Base-by-base conservation (phyloP, 2,329 filamentous ascomycete species). In the Fusarium odoratissimum region DNA sequence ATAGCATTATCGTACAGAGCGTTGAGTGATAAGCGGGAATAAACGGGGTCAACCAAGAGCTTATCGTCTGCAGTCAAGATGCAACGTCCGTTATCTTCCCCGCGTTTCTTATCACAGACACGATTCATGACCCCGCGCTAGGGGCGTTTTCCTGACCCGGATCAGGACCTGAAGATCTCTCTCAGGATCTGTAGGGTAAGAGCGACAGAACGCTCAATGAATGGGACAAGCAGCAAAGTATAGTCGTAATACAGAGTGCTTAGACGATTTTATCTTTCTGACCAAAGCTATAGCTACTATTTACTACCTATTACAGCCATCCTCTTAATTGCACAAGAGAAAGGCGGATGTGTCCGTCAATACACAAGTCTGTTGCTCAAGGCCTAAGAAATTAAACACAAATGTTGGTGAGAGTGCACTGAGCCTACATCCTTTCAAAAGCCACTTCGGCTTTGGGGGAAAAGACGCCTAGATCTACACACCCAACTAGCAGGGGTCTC, bases 291-390 rank as follows among this genome's bases (percentile, higher is more conserved):
- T 14, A 35, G 6, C 8, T 33, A 10, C 7, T 9, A 11, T 6
- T 6, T 6, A 6, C 0, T 21, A 14, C n/a, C 1, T 2, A 0
- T 11, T 11, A 2, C 0, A 13, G 5, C 23, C 13, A 5, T 1
- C 13, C 17, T 31, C 3, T 9, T 19, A 19, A 5, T 33, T 13
- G 2, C 3, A 3, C 6, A 12, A 37, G 30, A 9, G 12, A 25
- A 25, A 35, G 19, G 21, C 6, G 2, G 12, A 5, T 25, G 0
- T 21, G 3, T 21, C 7, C 1, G 12, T 16, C 1, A 10, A 11
- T 4, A 5, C 19, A 11, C 6, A 19, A 19, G 11, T 19, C 9
- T 35, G 2, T 14, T 1, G 11, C 12, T 23, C 9, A 5, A 10
- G 3, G 3, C 16, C 14, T 5, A 6, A 1, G 4, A 4, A 5